Evolutionary conservation across 169 alveolate species (phyloP).

Genomic region (Cryptosporidium muris): DNA sequence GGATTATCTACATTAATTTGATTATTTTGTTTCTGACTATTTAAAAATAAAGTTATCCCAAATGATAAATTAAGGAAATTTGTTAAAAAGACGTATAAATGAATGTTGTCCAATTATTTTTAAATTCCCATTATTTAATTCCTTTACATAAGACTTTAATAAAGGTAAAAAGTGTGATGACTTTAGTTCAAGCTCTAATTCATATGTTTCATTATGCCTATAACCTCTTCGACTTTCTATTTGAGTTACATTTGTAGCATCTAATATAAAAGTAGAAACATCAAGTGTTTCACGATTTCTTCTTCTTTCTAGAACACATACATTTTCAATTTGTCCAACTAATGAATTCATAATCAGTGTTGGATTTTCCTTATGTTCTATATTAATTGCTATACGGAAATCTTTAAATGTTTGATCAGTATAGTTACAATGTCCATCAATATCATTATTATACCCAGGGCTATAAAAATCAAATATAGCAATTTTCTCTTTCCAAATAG

Average conservation of each 20-base stretch:
- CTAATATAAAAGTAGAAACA: constrained; percentile 54
- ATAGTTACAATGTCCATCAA: constrained; percentile 11
- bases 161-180: constrained; percentile 50
- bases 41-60: constrained; percentile 58
- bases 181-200: constrained; percentile 58
- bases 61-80: constrained; percentile 45
- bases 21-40: constrained; percentile 34
- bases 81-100: constrained; percentile 20
- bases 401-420: constrained; percentile 30
- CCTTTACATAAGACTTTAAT: constrained; percentile 53
- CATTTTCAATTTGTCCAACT: constrained; percentile 45
- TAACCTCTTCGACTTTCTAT: constrained; percentile 56
- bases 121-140: constrained; percentile 28
- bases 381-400: constrained; percentile 57
- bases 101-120: constrained; percentile 57
- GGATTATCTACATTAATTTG: constrained; percentile 5
- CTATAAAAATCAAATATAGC: constrained; percentile 63
- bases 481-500: constrained; percentile 65
- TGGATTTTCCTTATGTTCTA: constrained; percentile 55
- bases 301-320: constrained; percentile 45
- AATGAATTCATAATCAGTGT: background rate
- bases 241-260: constrained; percentile 51
- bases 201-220: constrained; percentile 58
- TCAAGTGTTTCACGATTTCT: constrained; percentile 60
- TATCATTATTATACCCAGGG: constrained; percentile 35